These are phyloP conservation scores for Kluyveromyces nonfermentans DNA, from an alignment of 805 yeast genomes.

Conservation along the genomic window DNA sequence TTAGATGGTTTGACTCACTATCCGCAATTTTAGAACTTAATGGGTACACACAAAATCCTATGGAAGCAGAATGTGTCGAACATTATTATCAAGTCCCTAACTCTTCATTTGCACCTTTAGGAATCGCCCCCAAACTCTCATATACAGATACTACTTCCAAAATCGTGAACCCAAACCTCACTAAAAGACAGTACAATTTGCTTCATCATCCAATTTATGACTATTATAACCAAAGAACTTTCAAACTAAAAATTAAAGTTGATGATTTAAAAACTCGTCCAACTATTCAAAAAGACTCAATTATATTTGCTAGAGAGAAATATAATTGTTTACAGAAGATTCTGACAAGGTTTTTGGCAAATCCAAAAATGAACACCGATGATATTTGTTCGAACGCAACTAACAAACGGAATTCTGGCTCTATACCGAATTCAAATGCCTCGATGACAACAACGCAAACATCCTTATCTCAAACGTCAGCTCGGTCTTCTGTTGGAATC, in stretches of 20 bases:
- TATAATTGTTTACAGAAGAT: background rate
- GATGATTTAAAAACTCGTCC: slow-evolving; percentile 1
- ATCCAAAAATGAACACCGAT: background rate
- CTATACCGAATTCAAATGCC: background rate
- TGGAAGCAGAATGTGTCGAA: slow-evolving; percentile 4
- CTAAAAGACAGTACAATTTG: slow-evolving; percentile 3
- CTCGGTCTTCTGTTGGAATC: background rate
- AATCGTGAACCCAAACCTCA: background rate
- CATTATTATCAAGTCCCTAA: slow-evolving; percentile 1
- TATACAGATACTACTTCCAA: slow-evolving; percentile 1
- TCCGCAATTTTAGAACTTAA: background rate
- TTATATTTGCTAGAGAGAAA: slow-evolving; percentile 1
- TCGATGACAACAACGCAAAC: background rate
- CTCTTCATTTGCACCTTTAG: background rate
- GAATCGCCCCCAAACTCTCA: slow-evolving; percentile 1
- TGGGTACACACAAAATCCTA: slow-evolving; percentile 1
- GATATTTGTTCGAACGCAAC: background rate
- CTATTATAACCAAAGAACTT: slow-evolving; percentile 1
- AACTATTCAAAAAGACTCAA: background rate
- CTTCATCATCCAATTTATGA: background rate
- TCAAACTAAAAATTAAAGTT: background rate
- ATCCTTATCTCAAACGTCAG: background rate
- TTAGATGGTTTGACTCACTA: slow-evolving; percentile 30
- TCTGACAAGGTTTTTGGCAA: background rate
- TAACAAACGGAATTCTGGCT: background rate